Evolutionary conservation across 2,329 filamentous ascomycete genomes (phyloP).

Genomic region (Scolecobasidium constrictum): DNA sequence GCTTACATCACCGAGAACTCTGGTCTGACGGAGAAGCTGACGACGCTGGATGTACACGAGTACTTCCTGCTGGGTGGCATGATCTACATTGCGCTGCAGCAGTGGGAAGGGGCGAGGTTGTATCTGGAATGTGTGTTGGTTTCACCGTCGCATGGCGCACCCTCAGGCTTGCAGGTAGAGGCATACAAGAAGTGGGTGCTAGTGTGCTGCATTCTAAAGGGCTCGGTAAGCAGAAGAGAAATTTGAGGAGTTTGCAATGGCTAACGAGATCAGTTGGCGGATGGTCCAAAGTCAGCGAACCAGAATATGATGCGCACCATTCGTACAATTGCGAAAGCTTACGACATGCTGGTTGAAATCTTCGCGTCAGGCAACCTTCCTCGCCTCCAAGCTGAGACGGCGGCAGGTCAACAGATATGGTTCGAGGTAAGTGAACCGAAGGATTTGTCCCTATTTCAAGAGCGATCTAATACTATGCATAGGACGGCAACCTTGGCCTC

Average conservation of each 20-base stretch:
- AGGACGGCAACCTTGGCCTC: slow-evolving; percentile 64
- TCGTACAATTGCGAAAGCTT: slow-evolving; percentile 52
- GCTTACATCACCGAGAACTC: slow-evolving; percentile 50
- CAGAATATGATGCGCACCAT: slow-evolving; percentile 38
- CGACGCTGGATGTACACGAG: slow-evolving; percentile 41
- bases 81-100: slow-evolving; percentile 33
- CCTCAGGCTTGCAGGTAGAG: slow-evolving; percentile 73
- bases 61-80: slow-evolving; percentile 41
- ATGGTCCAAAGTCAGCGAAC: slow-evolving; percentile 1
- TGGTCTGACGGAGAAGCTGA: slow-evolving; percentile 46
- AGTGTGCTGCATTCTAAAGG: slow-evolving; percentile 59
- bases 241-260: neutral
- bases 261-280: neutral
- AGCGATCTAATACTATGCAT: slow-evolving; percentile 7
- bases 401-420: slow-evolving; percentile 51
- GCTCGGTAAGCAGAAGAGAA: slow-evolving; percentile 37
- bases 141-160: slow-evolving; percentile 52
- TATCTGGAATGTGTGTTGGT: slow-evolving; percentile 45
- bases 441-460: neutral
- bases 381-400: slow-evolving; percentile 53
- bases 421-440: slow-evolving; percentile 32
- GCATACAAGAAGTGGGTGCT: slow-evolving; percentile 89
- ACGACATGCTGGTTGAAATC: slow-evolving; percentile 56
- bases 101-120: slow-evolving; percentile 32
- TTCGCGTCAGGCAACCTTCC: slow-evolving; percentile 52